Base-by-base conservation (phyloP, 208 protist species). In the Leishmania martiniquensis region DNA sequence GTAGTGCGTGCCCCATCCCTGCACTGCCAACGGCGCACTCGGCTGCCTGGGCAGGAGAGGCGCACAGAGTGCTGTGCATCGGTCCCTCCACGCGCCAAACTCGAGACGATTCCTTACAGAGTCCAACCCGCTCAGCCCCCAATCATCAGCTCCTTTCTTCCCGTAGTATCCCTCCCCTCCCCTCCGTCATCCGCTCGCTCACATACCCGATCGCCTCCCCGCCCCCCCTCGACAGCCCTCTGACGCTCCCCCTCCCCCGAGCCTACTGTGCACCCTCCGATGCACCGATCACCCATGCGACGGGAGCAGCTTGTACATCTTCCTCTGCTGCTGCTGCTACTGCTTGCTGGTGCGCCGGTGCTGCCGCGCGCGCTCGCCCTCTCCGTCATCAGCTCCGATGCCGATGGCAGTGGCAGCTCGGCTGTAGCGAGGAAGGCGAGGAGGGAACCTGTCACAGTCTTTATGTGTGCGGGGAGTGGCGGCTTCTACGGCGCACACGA, bases 381-480 rank as follows among this genome's bases (percentile, higher is more conserved):
- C 71, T 42, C 70, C 65, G 37, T 52, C 12, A 29, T 47, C 66
- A 22, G 69, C 54, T 13, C 67, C 37, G 44, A 45, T 59, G 39
- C 47, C 32, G 7, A 49, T 7, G 22, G 45, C n/a, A 55, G 44
- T 4, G 39, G 22, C 20, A 69, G 22, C 4, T 42, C 63, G 15
- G 45, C 59, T 49, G 20, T 15, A 29, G 57, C 57, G 29, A 63
- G 57, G 12, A 29, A 25, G 57, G 29, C 29, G 44, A 15, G 45
- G 22, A 37, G 42, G 3, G 68, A 57, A 13, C 65, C 55, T 9
- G 59, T 80, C 37, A 62, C 32, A 17, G 89, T 85, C 10, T 89
- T 93, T 45, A 72, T 93, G 45, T 89, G 87, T 63, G 89, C 89
- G 15, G 87, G 84, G 67, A 87, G 77, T 75, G 81, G 81, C 37